A percentile compares a stretch with the other conserved stretches of the same genome.
Evolutionary conservation across 2,329 filamentous ascomycete species (phyloP).

Genomic region (Calonectria hawksworthii): DNA sequence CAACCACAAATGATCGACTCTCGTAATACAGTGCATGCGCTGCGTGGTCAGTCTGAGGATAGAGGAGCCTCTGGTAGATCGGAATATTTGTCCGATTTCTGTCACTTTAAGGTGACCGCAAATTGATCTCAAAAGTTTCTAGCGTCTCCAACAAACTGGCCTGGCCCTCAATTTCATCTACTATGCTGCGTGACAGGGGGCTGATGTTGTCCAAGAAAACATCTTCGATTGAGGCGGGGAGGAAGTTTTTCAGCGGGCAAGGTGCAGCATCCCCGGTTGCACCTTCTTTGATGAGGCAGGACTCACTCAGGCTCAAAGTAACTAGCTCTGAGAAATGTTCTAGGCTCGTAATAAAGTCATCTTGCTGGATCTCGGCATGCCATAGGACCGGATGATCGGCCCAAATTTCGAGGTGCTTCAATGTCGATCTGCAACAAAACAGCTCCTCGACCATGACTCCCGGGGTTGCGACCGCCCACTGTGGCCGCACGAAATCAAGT

Average conservation of each 20-base stretch:
- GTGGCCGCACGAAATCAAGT: fast-evolving
- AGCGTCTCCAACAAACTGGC: not conserved
- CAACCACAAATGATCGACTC: not conserved
- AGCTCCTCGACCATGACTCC: not conserved
- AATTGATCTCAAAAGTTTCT: not conserved
- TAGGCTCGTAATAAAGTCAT: not conserved
- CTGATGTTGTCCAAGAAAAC: not conserved
- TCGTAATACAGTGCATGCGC: not conserved
- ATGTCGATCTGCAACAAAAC: not conserved
- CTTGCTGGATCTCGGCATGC: not conserved
- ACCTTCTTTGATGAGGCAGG: not conserved
- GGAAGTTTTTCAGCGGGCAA: not conserved
- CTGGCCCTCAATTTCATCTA: not conserved
- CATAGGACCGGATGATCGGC: not conserved
- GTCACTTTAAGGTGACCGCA: not conserved
- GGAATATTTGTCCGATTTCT: not conserved
- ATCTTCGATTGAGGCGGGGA: not conserved
- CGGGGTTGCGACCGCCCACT: not conserved
- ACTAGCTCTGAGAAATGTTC: not conserved
- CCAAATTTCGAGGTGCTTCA: not conserved
- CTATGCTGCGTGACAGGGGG: not conserved
- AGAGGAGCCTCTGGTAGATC: not conserved
- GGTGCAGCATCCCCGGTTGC: not conserved
- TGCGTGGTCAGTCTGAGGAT: not conserved
- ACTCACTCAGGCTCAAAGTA: not conserved